phyloP scores from a whole-genome alignment of 306 rosid species.

The Castanospermum australe region DNA sequence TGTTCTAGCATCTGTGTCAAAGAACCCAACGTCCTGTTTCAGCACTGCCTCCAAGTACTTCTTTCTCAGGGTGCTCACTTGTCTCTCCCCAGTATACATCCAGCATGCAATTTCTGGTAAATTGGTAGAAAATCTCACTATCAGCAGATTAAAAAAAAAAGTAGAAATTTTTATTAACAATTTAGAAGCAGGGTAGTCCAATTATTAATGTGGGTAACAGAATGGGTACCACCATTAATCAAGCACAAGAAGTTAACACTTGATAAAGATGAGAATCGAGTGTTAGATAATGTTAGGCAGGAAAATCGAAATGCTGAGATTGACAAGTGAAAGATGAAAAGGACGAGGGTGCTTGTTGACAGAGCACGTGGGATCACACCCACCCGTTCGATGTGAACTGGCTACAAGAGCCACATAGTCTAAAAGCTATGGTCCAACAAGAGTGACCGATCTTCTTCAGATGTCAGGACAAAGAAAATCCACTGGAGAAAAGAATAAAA shows the following conservation, averaged over 20 bases:
- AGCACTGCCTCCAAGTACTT: constrained; percentile 92
- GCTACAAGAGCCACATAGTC: constrained; percentile 23
- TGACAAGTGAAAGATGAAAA: constrained; percentile 38
- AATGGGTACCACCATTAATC: constrained; percentile 10
- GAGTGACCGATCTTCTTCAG: constrained; percentile 26
- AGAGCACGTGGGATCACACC: constrained; percentile 45
- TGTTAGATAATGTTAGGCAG: constrained; percentile 30
- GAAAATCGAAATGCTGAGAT: constrained; percentile 2
- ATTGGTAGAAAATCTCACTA: neutral
- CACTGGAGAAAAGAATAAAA: neutral
- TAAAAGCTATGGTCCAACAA: constrained; percentile 35
- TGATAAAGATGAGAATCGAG: constrained; percentile 13
- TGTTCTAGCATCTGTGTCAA: constrained; percentile 95
- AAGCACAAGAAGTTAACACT: neutral
- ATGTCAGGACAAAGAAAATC: constrained; percentile 7
- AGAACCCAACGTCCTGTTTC: constrained; percentile 96
- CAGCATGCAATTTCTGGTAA: constrained; percentile 90
- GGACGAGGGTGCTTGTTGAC: constrained; percentile 26
- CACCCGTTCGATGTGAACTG: constrained; percentile 29
- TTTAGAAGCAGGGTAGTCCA: neutral
- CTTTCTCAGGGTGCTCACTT: constrained; percentile 89
- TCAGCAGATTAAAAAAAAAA: neutral
- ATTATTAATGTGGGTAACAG: neutral
- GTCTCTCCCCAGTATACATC: constrained; percentile 99
- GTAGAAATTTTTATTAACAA: neutral